phyloP scores from a whole-genome alignment of 495 filamentous ascomycete species.

The Penicillium tannophilum region DNA sequence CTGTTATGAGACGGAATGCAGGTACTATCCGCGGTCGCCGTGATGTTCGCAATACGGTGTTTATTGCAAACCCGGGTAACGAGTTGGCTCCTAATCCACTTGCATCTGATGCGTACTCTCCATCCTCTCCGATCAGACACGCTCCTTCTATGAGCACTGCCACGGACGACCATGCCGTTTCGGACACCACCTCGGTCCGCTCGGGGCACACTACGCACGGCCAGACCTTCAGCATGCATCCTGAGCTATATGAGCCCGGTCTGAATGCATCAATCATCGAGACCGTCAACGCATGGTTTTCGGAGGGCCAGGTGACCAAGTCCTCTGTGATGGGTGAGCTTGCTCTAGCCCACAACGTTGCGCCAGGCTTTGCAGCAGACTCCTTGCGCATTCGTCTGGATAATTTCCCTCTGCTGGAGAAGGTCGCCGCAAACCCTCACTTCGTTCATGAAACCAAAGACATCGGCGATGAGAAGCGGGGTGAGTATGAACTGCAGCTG shows the following conservation, averaged over 20 bases:
- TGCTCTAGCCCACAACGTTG: slow-evolving; percentile 78
- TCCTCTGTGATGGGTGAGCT: slow-evolving; percentile 86
- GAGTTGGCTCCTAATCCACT: slow-evolving; percentile 19
- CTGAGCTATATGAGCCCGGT: slow-evolving; percentile 78
- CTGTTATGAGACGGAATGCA: slow-evolving; percentile 61
- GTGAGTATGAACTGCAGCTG: slow-evolving; percentile 78
- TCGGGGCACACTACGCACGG: slow-evolving; percentile 81
- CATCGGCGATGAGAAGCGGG: slow-evolving; percentile 59
- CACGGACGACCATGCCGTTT: slow-evolving; percentile 62
- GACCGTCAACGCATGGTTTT: slow-evolving; percentile 82
- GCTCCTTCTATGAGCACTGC: slow-evolving; percentile 49
- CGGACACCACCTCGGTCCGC: slow-evolving; percentile 89
- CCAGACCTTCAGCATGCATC: slow-evolving; percentile 65
- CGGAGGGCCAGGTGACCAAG: slow-evolving; percentile 68
- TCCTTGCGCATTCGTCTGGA: slow-evolving; percentile 76
- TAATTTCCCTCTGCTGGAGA: slow-evolving; percentile 87
- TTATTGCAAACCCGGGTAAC: slow-evolving; percentile 59
- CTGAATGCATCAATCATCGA: slow-evolving; percentile 92
- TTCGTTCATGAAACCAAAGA: slow-evolving; percentile 68
- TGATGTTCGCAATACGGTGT: slow-evolving; percentile 88
- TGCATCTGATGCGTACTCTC: slow-evolving; percentile 26
- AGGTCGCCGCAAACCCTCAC: slow-evolving; percentile 90
- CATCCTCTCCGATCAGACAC: slow-evolving; percentile 41
- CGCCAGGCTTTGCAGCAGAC: slow-evolving; percentile 49
- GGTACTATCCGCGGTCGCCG: slow-evolving; percentile 85